Conservation (phyloP, 768 basidiomycete species). For the Pleurotus platypus region DNA sequence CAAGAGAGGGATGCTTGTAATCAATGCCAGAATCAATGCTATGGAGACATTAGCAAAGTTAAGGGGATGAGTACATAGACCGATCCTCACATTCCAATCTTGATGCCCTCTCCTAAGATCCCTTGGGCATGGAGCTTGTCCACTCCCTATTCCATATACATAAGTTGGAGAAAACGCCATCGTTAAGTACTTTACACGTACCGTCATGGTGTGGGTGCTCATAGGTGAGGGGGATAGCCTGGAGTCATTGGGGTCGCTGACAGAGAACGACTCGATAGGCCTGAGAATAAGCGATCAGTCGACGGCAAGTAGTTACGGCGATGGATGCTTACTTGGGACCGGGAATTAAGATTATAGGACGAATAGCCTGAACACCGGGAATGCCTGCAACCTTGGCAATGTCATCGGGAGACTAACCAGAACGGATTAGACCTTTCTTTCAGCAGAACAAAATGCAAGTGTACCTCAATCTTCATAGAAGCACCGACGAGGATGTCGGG, state of each 20-base stretch:
- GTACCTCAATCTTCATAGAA: conserved; percentile 42
- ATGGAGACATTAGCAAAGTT: not conserved
- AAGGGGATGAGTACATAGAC: too few species aligned
- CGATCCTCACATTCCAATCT: conserved; percentile 52
- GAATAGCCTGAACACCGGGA: conserved; percentile 54
- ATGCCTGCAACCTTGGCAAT: conserved; percentile 37
- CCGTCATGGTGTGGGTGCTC: conserved; percentile 53
- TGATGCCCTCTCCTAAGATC: conserved; percentile 59
- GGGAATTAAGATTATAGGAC: conserved; percentile 44
- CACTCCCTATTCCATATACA: conserved; percentile 39
- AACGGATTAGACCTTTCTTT: not conserved
- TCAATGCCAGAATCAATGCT: conserved; percentile 56
- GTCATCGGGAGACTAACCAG: conserved; percentile 32
- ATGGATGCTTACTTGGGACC: conserved; percentile 34
- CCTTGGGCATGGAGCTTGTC: conserved; percentile 63
- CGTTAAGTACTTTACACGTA: conserved; percentile 18
- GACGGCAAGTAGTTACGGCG: not conserved
- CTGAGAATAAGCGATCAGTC: conserved; percentile 21
- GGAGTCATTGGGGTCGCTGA: conserved; percentile 37
- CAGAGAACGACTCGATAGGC: conserved; percentile 37
- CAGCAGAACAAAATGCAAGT: too few species aligned
- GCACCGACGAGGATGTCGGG: conserved; percentile 58
- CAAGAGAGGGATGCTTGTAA: conserved; percentile 55
- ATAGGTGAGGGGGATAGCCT: conserved; percentile 39
- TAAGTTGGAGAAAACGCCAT: not conserved